Evolutionary conservation across 345 rosid genomes (phyloP).

Genomic region (Turnera subulata): DNA sequence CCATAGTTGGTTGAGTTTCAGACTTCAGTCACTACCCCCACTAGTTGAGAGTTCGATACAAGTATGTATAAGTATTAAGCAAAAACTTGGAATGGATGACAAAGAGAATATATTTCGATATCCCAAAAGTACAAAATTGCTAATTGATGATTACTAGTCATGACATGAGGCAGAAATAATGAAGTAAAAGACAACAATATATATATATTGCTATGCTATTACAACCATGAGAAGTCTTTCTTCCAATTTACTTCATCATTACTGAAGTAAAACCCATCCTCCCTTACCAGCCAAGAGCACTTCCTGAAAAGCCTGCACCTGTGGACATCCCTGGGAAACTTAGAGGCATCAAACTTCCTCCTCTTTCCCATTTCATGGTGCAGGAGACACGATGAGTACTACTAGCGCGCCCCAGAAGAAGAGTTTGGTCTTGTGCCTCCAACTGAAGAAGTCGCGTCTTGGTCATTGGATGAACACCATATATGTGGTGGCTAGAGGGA

Average conservation of each 20-base stretch:
- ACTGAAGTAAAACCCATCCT: conserved; percentile 86
- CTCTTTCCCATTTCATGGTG: conserved; percentile 78
- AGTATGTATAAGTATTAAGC: no score
- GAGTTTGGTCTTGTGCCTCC: conserved; percentile 44
- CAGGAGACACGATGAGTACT: conserved; percentile 40
- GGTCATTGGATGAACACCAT: conserved; percentile 71
- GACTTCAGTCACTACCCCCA: no score
- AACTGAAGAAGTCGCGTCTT: conserved; percentile 81
- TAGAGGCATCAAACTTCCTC: conserved; percentile 60
- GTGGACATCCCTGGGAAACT: conserved; percentile 43
- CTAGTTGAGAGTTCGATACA: no score
- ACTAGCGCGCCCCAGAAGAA: conserved; percentile 56
- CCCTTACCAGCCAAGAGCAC: conserved; percentile 85
- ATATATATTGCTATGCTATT: not conserved
- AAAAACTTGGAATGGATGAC: no score
- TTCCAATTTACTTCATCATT: conserved; percentile 76
- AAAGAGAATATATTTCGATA: no score
- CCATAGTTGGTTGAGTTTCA: no score
- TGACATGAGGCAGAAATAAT: not conserved
- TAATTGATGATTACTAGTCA: no score
- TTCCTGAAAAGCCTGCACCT: conserved; percentile 59
- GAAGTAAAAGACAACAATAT: not conserved
- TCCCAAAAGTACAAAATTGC: no score
- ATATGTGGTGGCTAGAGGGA: conserved; percentile 77
- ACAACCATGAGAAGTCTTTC: conserved; percentile 71